phyloP scores from a whole-genome alignment of 129 eudicot genomes.

The Ambrosia artemisiifolia region DNA sequence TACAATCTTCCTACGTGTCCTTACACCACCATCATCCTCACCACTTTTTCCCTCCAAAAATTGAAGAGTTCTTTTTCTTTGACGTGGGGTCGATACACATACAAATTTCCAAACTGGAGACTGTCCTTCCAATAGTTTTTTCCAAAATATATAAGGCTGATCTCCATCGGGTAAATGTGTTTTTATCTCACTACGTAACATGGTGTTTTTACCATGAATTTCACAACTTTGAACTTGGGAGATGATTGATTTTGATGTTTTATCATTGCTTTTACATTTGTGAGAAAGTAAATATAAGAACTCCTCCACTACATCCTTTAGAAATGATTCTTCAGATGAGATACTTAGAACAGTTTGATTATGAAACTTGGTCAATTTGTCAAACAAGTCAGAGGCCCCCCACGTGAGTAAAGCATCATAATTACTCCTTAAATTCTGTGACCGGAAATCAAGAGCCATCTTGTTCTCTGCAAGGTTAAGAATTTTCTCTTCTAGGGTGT shows the following conservation, averaged over 20 bases:
- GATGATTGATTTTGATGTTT: slow-evolving; percentile 26
- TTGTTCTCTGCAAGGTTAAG: slow-evolving; percentile 52
- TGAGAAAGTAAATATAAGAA: slow-evolving; percentile 40
- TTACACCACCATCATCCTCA: slow-evolving; percentile 44
- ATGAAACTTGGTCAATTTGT: slow-evolving; percentile 52
- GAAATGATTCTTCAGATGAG: slow-evolving; percentile 36
- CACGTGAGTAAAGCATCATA: slow-evolving; percentile 56
- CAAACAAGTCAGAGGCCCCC: slow-evolving; percentile 67
- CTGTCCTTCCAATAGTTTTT: slow-evolving; percentile 53
- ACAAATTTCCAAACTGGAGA: slow-evolving; percentile 59
- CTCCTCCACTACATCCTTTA: slow-evolving; percentile 50
- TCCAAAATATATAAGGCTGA: slow-evolving; percentile 62
- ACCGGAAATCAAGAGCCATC: slow-evolving; percentile 30
- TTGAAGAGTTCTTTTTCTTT: slow-evolving; percentile 60
- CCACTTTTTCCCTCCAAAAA: slow-evolving; percentile 19
- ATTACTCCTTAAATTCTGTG: slow-evolving; percentile 39
- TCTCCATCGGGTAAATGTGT: slow-evolving; percentile 42
- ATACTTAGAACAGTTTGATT: slow-evolving; percentile 18
- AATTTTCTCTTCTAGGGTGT: slow-evolving; percentile 72
- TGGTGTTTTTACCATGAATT: slow-evolving; percentile 37
- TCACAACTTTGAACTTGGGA: slow-evolving; percentile 42
- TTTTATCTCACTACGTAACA: slow-evolving; percentile 54
- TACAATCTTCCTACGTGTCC: slow-evolving; percentile 49
- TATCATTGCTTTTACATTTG: slow-evolving; percentile 22
- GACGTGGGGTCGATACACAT: slow-evolving; percentile 45